Evolutionary conservation across 345 rosid species (phyloP), one percentile per base, ranked within the genome.

Genomic region (Anastatica hierochuntica): DNA sequence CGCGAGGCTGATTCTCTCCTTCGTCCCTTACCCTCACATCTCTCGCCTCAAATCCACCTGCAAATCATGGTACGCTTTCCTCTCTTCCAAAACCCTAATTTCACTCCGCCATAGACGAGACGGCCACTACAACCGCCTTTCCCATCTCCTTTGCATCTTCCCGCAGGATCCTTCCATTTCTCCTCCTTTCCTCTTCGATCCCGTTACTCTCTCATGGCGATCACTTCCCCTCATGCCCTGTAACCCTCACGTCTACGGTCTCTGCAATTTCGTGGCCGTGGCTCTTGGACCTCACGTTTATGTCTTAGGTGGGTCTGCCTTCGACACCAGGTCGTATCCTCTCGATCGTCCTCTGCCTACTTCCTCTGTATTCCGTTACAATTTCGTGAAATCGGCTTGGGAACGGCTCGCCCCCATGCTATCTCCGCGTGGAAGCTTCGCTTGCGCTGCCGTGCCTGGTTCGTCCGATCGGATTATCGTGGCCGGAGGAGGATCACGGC

Each of bases 401-500:
- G 83, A 84, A 18, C 58, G 72, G 23, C 75, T 83, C 14, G 63
- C 88, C 4, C 84, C 95, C 12, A 90, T 90, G 95, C 48, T 81
- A 24, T 74, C 84, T 24, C 94, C 94, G 0, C 82, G 95, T 1
- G 95, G 97, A n/a, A 85, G 95, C 66, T 88, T 90, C 34, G 97
- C 95, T 4, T 85, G 97, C 43, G 82, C 72, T 3, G 84, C 76
- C 0, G 49, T 78, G 4, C 74, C 77, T 2, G 57, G 64, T 4
- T 49, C 57, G 11, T 34, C 42, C 1, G 73, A 72, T 26, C 70
- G 75, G 74, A 90, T 90, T 18, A 71, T 90, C 19, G 95, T 83
- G 1, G 97, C 95, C 0, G 97, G 94, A 1, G 97, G 95, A 13
- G 95, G 94, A 40, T 85, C 97, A 7, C 60, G 94, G 50, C 95